Evolutionary conservation across 2,329 filamentous ascomycete genomes (phyloP).

Genomic region (Magnaporthales sp.): DNA sequence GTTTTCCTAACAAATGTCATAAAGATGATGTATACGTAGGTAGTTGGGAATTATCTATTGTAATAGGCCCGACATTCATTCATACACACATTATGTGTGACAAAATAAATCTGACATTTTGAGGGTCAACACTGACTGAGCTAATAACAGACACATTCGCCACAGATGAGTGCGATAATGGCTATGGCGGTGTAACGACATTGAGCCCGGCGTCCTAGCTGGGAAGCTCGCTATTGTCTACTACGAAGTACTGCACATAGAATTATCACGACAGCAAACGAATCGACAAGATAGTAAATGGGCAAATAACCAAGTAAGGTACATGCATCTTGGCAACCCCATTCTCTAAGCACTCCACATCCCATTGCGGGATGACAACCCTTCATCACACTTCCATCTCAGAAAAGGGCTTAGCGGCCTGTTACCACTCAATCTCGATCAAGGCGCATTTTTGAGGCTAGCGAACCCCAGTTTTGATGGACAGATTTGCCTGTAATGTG

Average conservation of each 20-base stretch:
- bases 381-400: neutral
- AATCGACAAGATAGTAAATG: neutral
- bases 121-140: too few relatives aligned
- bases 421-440: neutral
- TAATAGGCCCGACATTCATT: neutral
- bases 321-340: neutral
- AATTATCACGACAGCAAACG: too few relatives aligned
- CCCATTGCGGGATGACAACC: neutral
- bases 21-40: neutral
- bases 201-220: neutral
- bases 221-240: too few relatives aligned
- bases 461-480: neutral
- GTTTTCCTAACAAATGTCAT: neutral
- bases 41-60: too few relatives aligned
- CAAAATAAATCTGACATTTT: neutral
- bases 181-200: too few relatives aligned
- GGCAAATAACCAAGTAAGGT: neutral
- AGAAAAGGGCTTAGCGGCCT: neutral
- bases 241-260: neutral
- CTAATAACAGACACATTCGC: too few relatives aligned
- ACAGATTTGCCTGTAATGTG: neutral
- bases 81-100: neutral
- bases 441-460: neutral
- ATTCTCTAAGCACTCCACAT: neutral
- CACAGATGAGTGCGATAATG: too few relatives aligned